phyloP scores from a whole-genome alignment of 108 stramenopile species.

The Cyclotella atomus region DNA sequence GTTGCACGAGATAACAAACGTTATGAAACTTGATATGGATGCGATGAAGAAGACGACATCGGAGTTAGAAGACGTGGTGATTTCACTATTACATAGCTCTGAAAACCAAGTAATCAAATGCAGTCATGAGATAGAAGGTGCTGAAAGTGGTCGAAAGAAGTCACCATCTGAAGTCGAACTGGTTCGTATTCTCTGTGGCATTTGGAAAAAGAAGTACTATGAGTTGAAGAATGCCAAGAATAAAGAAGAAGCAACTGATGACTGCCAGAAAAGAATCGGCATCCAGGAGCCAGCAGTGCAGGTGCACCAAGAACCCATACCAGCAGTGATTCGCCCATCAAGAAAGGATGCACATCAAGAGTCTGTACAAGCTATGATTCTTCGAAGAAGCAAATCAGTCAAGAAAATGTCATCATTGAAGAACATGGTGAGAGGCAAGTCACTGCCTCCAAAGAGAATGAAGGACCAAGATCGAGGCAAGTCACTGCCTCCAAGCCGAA shows the following conservation, averaged over 20 bases:
- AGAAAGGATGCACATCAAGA: no score
- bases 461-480: background rate
- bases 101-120: background rate
- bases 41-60: constrained; percentile 6
- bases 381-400: no score
- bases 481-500: background rate
- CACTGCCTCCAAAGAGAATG: background rate
- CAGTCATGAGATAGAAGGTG: background rate
- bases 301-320: no score
- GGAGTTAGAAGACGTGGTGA: background rate
- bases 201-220: background rate
- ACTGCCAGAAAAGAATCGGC: no score
- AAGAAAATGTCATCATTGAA: no score
- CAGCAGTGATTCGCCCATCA: no score
- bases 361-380: no score
- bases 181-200: background rate
- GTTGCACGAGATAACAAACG: background rate
- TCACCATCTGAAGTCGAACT: constrained; percentile 5
- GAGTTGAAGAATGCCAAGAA: background rate
- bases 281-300: no score
- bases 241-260: no score
- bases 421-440: background rate
- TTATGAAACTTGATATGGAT: constrained; percentile 6
- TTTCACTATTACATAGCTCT: background rate
- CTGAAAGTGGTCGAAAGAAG: background rate